A percentile compares a stretch with the other conserved stretches of the same genome.
Conservation (phyloP, 768 basidiomycete genomes). For the Lactifluus volemus region DNA sequence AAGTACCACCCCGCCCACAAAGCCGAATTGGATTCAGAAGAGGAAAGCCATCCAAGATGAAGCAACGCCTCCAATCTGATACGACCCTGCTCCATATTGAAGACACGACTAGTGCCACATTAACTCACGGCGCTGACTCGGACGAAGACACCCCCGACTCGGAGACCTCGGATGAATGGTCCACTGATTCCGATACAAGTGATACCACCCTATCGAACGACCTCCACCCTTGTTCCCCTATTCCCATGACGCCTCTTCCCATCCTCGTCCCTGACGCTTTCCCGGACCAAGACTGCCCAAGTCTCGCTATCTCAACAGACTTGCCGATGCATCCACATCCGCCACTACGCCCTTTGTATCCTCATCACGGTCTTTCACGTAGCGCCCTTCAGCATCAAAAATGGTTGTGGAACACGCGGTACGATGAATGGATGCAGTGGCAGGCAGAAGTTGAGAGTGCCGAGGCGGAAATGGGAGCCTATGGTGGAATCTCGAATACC, state of each 20-base stretch:
- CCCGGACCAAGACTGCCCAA: background rate
- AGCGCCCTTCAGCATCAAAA: constrained; percentile 52
- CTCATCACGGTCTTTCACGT: constrained; percentile 55
- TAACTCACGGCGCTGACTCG: background rate
- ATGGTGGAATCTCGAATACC: constrained; percentile 20
- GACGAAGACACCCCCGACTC: constrained; percentile 17
- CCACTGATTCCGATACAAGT: constrained; percentile 17
- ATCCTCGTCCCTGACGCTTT: constrained; percentile 14
- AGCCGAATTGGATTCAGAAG: constrained; percentile 18
- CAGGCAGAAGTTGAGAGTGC: constrained; percentile 17
- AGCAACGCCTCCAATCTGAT: background rate
- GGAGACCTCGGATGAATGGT: constrained; percentile 20
- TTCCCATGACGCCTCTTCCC: background rate
- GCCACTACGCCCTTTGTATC: background rate
- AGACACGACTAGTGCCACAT: background rate
- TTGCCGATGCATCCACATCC: background rate
- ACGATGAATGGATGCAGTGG: constrained; percentile 42
- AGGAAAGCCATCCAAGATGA: background rate
- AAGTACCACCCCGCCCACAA: constrained; percentile 17
- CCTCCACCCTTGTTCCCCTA: background rate
- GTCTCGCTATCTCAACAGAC: background rate
- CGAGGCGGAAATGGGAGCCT: constrained; percentile 15
- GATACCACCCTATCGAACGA: constrained; percentile 3
- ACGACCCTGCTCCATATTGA: background rate
- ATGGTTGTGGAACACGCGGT: constrained; percentile 51